Conservation (phyloP, 768 basidiomycete species). For the Russula lepida region DNA sequence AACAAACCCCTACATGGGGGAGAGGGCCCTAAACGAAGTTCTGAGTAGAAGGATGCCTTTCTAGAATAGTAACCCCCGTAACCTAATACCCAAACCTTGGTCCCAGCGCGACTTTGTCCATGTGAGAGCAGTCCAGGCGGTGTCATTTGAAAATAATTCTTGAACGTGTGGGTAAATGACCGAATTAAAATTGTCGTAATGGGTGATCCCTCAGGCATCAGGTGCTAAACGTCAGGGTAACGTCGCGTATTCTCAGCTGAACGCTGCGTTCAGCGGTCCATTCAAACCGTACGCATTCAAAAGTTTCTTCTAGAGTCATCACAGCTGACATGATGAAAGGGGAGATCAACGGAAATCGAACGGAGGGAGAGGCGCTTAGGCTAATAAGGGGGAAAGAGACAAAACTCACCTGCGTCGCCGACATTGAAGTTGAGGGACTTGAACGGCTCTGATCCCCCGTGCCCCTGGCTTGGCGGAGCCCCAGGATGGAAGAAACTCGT, state of each 20-base stretch:
- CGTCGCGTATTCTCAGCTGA: slow-evolving; percentile 73
- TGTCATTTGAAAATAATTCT: not conserved
- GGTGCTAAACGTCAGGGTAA: slow-evolving; percentile 80
- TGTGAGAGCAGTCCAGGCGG: too few relatives aligned
- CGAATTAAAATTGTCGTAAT: not conserved
- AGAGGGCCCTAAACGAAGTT: not conserved
- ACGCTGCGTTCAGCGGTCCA: slow-evolving; percentile 84
- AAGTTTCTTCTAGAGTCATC: slow-evolving; percentile 51
- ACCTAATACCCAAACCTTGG: not conserved
- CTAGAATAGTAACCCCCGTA: not conserved
- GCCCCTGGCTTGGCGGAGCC: slow-evolving; percentile 84
- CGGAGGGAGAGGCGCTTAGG: not conserved
- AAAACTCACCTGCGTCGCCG: slow-evolving; percentile 64
- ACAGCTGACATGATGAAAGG: slow-evolving; percentile 31
- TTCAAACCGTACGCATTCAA: slow-evolving; percentile 70
- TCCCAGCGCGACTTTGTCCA: not conserved
- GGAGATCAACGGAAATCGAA: not conserved
- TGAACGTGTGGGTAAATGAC: not conserved
- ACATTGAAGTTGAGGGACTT: slow-evolving; percentile 83
- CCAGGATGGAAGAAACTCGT: slow-evolving; percentile 87
- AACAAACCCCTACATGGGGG: not conserved
- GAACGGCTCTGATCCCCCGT: slow-evolving; percentile 74
- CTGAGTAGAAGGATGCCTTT: not conserved
- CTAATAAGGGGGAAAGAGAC: not conserved
- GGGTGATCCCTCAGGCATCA: slow-evolving; percentile 35